Conservation (phyloP, 2,329 filamentous ascomycete genomes). For the Scytalidium lignicola region DNA sequence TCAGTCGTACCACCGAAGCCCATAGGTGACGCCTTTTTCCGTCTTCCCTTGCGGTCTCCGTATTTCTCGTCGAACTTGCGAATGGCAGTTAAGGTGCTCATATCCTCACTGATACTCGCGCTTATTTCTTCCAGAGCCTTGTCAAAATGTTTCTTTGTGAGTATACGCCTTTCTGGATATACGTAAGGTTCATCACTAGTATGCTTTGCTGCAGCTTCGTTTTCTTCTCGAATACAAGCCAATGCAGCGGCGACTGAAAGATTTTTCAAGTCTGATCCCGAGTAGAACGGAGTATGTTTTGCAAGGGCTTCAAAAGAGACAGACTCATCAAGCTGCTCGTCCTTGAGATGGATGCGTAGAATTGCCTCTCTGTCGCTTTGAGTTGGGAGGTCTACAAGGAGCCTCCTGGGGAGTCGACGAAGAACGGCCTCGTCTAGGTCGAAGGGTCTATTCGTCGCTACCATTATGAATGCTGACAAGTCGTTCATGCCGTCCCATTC, state of each 20-base stretch:
- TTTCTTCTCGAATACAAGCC: slow-evolving; percentile 73
- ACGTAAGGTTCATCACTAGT: slow-evolving; percentile 33
- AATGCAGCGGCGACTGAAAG: slow-evolving; percentile 75
- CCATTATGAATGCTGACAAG: slow-evolving; percentile 91
- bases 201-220: slow-evolving; percentile 34
- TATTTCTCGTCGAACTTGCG: slow-evolving; percentile 95
- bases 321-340: slow-evolving; percentile 55
- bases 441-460: slow-evolving; percentile 91
- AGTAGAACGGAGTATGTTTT: slow-evolving; percentile 68
- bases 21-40: slow-evolving; percentile 51
- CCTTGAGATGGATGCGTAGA: slow-evolving; percentile 64
- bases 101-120: slow-evolving; percentile 90
- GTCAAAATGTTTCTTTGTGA: slow-evolving; percentile 72
- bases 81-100: slow-evolving; percentile 79
- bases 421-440: slow-evolving; percentile 88
- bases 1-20: slow-evolving; percentile 46
- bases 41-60: slow-evolving; percentile 69
- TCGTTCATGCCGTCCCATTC: slow-evolving; percentile 92
- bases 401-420: slow-evolving; percentile 65
- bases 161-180: slow-evolving; percentile 64
- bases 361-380: slow-evolving; percentile 63
- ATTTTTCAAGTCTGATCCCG: slow-evolving; percentile 80
- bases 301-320: slow-evolving; percentile 62
- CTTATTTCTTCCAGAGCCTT: slow-evolving; percentile 83
- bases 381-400: slow-evolving; percentile 69